phyloP scores from a whole-genome alignment of 2,329 filamentous ascomycete species.

The Helminthosporium solani region DNA sequence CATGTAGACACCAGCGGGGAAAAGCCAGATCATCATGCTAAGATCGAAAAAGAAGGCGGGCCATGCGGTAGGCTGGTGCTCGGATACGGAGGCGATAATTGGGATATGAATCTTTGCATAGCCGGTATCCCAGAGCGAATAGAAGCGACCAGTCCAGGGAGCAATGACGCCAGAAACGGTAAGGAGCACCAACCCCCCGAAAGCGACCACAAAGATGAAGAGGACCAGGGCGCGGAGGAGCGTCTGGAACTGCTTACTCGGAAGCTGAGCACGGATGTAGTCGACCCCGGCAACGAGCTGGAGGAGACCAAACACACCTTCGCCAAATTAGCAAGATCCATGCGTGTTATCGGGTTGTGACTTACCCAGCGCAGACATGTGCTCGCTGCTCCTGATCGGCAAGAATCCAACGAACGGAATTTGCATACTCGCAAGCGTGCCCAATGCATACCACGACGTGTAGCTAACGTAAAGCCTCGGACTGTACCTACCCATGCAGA shows the following conservation, averaged over 20 bases:
- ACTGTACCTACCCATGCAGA: slow-evolving; percentile 97
- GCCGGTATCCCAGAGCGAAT: slow-evolving; percentile 97
- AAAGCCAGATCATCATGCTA: slow-evolving; percentile 98
- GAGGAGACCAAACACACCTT: slow-evolving; percentile 91
- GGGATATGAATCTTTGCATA: slow-evolving; percentile 99
- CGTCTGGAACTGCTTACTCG: slow-evolving; percentile 90
- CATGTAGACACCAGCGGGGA: slow-evolving; percentile 97
- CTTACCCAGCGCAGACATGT: slow-evolving; percentile 93
- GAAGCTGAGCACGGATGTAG: slow-evolving; percentile 83
- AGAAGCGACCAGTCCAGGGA: slow-evolving; percentile 97
- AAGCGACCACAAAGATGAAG: slow-evolving; percentile 69
- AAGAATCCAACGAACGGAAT: slow-evolving; percentile 98
- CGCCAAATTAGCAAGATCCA: slow-evolving; percentile 23
- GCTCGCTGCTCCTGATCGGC: slow-evolving; percentile 94
- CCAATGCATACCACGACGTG: slow-evolving; percentile 95
- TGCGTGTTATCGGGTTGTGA: slow-evolving; percentile 7
- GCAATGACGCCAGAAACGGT: slow-evolving; percentile 90
- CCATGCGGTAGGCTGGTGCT: slow-evolving; percentile 98
- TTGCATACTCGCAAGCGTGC: slow-evolving; percentile 97
- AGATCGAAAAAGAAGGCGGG: slow-evolving; percentile 99
- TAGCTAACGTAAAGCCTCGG: slow-evolving; percentile 93
- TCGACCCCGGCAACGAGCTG: slow-evolving; percentile 92
- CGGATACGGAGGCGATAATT: slow-evolving; percentile 98
- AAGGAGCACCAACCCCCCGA: slow-evolving; percentile 74
- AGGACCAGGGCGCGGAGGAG: slow-evolving; percentile 77